Evolutionary conservation across 1,139 yeast genomes (phyloP).

Genomic region (Lodderomyces jiufengensis): DNA sequence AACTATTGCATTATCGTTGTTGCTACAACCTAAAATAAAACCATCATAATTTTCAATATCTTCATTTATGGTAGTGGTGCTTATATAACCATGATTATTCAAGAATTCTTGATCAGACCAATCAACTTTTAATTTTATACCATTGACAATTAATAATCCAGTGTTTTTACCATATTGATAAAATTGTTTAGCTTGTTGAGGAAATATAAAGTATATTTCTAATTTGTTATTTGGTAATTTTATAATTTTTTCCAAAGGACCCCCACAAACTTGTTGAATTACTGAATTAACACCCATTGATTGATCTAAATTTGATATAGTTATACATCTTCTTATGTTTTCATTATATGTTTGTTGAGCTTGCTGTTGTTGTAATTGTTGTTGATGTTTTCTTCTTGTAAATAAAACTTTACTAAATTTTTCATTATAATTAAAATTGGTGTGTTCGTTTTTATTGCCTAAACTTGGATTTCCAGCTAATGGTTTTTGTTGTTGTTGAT

Average conservation of each 20-base stretch:
- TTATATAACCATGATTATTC: not conserved
- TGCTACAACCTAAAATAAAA: slow-evolving; percentile 20
- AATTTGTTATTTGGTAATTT: slow-evolving; percentile 19
- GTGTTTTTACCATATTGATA: slow-evolving; percentile 47
- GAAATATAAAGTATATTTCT: slow-evolving; percentile 52
- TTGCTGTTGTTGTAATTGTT: not conserved
- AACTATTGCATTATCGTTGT: not conserved
- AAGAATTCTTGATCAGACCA: slow-evolving; percentile 32
- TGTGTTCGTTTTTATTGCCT: slow-evolving; percentile 6
- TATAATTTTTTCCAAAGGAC: slow-evolving; percentile 61
- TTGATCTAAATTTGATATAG: slow-evolving; percentile 17
- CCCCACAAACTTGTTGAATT: slow-evolving; percentile 64
- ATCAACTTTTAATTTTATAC: slow-evolving; percentile 41
- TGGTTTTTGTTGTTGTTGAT: slow-evolving; percentile 5
- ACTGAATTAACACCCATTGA: slow-evolving; percentile 46
- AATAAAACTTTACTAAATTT: slow-evolving; percentile 8
- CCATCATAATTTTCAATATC: slow-evolving; percentile 12
- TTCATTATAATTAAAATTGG: slow-evolving; percentile 4
- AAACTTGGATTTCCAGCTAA: slow-evolving; percentile 14
- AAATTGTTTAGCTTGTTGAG: slow-evolving; percentile 56
- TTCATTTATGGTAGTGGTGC: not conserved
- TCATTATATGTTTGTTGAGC: slow-evolving; percentile 1
- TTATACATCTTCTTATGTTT: slow-evolving; percentile 13
- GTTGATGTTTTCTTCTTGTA: slow-evolving; percentile 5
- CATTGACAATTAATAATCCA: slow-evolving; percentile 62